Conservation (phyloP, 2,329 filamentous ascomycete species). For the Exutisphaerella laricina region DNA sequence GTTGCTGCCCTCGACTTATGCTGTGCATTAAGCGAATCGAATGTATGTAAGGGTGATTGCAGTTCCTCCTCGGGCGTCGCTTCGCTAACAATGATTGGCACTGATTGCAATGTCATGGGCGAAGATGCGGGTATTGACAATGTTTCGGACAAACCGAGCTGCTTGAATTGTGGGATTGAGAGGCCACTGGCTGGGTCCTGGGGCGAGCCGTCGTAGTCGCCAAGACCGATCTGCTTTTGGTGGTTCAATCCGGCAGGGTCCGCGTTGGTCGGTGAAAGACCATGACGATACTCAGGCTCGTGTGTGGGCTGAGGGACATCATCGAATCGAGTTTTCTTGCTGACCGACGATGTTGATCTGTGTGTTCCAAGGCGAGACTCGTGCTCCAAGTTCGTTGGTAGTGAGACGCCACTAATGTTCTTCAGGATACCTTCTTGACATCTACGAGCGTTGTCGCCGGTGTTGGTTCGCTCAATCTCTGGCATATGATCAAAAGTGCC, state of each 20-base stretch:
- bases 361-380: conserved; percentile 11
- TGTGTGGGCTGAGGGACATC: conserved; percentile 16
- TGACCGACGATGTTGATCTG: conserved; percentile 6
- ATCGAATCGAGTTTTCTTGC: conserved; percentile 17
- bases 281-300: conserved; percentile 8
- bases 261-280: conserved; percentile 1
- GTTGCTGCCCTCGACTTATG: neutral
- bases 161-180: neutral
- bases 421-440: conserved; percentile 12
- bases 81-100: too few relatives aligned
- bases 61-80: too few relatives aligned
- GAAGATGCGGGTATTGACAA: neutral
- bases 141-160: neutral
- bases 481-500: conserved; percentile 12
- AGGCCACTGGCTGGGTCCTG: neutral
- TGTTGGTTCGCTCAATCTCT: conserved; percentile 8
- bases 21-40: neutral
- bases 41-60: neutral
- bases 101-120: too few relatives aligned
- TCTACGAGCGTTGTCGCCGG: conserved; percentile 2
- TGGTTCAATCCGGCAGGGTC: conserved; percentile 1
- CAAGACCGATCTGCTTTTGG: too few relatives aligned
- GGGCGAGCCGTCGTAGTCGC: neutral
- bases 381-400: conserved; percentile 13
- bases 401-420: conserved; percentile 9